Base-by-base conservation (phyloP, 345 rosid genomes). In the Xanthoceras sorbifolium region DNA sequence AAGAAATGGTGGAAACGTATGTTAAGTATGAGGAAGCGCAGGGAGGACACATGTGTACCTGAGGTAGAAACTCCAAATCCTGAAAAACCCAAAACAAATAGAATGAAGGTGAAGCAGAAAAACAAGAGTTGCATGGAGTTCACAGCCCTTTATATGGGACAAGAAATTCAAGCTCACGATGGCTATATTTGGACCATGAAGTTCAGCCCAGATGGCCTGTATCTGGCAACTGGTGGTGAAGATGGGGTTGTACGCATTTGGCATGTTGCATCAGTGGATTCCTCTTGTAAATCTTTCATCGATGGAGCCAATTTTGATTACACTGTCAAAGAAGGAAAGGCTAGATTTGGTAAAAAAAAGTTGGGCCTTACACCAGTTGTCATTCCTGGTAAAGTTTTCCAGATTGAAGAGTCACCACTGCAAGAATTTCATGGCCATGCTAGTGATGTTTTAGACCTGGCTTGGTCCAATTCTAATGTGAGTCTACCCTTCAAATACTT, bases 391-490 rank as follows among this genome's bases (percentile, higher is more conserved):
- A 84, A 85, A 84, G 84, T 89, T 79, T 91, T 93, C 69, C 86
- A 81, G 83, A 83, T 95, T 9, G 89, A 89, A 46, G 92, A 92
- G 82, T 80, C 80, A 22, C 93, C 97, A 0, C n/a, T 95, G 66
- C 97, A 90, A 31, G 97, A 92, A 79, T 89, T 92, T 63, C 78
- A 71, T 68, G 93, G 97, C 74, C 99, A 95, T 44, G 63, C 80
- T 0, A 74, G 93, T 55, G 97, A 91, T 76, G 81, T 96, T 69
- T 85, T 96, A 63, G 94, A 90, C 79, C 78, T 96, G 17, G 91
- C 97, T 6, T 96, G 99, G 99, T 92, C 99, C 62, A 82, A 71
- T 77, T 86, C 93, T 74, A 90, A 90, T 79, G 97, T 95, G 80
- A 92, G 99, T 83, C 34, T 15, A 62, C 28, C 55, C 11, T 28